These are phyloP conservation scores for Yamadazyma takamatsuzukensis DNA, from an alignment of 805 yeast species.

Conservation along the genomic window DNA sequence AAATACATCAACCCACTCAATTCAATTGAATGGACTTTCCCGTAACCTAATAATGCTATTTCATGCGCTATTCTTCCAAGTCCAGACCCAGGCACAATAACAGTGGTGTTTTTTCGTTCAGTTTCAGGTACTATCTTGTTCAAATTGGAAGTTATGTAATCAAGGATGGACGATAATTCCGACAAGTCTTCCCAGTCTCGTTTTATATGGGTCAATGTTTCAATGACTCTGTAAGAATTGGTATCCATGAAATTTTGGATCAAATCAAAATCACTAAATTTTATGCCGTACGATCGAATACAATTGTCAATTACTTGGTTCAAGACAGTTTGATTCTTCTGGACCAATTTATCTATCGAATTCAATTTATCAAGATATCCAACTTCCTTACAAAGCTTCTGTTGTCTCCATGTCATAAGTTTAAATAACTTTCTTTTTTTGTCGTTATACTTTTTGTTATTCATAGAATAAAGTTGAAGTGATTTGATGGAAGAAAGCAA, in stretches of 20 bases:
- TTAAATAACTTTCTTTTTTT: conserved; percentile 41
- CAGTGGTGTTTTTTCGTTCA: conserved; percentile 38
- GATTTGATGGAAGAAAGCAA: conserved; percentile 44
- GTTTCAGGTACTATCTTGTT: conserved; percentile 23
- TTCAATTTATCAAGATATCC: conserved; percentile 55
- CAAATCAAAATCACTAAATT: conserved; percentile 29
- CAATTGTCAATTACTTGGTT: conserved; percentile 42
- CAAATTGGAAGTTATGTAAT: conserved; percentile 48
- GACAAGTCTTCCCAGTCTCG: conserved; percentile 61
- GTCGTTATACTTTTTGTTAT: conserved; percentile 43
- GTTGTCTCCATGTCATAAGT: conserved; percentile 54
- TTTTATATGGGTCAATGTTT: conserved; percentile 68
- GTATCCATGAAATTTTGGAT: conserved; percentile 10
- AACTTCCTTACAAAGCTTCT: conserved; percentile 45
- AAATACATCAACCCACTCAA: conserved; percentile 72
- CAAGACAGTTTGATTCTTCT: conserved; percentile 46
- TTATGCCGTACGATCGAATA: conserved; percentile 43
- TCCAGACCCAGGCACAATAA: conserved; percentile 87
- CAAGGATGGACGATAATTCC: conserved; percentile 46
- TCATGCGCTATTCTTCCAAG: conserved; percentile 75
- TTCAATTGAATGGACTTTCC: conserved; percentile 69
- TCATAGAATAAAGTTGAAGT: conserved; percentile 39
- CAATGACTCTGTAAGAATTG: conserved; percentile 45
- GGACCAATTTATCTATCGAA: conserved; percentile 44
- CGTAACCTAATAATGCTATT: conserved; percentile 39